These are phyloP conservation scores for Epithele typhae DNA, from an alignment of 768 basidiomycete species.

Conservation along the genomic window DNA sequence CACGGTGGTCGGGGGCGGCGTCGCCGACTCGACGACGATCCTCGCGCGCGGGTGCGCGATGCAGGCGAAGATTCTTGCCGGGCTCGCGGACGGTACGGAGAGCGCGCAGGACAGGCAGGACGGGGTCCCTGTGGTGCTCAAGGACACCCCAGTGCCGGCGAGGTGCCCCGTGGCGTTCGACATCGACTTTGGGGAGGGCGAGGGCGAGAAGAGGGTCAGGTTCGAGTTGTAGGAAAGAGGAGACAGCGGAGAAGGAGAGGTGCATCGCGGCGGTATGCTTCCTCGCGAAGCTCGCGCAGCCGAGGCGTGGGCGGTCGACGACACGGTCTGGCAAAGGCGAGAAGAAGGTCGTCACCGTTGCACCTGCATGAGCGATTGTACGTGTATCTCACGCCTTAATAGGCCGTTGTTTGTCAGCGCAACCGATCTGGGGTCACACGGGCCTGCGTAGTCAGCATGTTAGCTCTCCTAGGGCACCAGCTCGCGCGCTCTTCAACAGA, in stretches of 20 bases:
- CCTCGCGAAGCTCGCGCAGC: slow-evolving; percentile 33
- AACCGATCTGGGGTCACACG: too few relatives aligned
- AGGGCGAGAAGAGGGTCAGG: slow-evolving; percentile 42
- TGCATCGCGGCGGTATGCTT: slow-evolving; percentile 38
- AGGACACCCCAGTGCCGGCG: slow-evolving; percentile 69
- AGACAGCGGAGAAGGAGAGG: slow-evolving; percentile 50
- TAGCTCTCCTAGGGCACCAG: too few relatives aligned
- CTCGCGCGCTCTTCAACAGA: too few relatives aligned
- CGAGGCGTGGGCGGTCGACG: slow-evolving; percentile 42
- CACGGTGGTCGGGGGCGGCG: slow-evolving; percentile 65
- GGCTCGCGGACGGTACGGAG: slow-evolving; percentile 35
- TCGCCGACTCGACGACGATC: slow-evolving; percentile 75
- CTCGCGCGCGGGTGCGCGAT: slow-evolving; percentile 73
- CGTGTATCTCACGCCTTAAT: neutral
- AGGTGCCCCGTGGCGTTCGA: slow-evolving; percentile 57
- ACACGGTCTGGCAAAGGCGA: slow-evolving; percentile 36
- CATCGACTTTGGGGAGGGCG: slow-evolving; percentile 41
- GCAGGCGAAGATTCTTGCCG: slow-evolving; percentile 61
- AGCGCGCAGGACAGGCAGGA: slow-evolving; percentile 47
- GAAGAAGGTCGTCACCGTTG: slow-evolving; percentile 26
- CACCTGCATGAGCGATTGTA: slow-evolving; percentile 7
- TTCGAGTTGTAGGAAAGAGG: slow-evolving; percentile 79
- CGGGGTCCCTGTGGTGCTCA: slow-evolving; percentile 62
- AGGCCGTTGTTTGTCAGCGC: too few relatives aligned
- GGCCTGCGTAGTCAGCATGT: too few relatives aligned